Evolutionary conservation across 2,329 filamentous ascomycete species (phyloP).

Genomic region (Aspergillus sp.): DNA sequence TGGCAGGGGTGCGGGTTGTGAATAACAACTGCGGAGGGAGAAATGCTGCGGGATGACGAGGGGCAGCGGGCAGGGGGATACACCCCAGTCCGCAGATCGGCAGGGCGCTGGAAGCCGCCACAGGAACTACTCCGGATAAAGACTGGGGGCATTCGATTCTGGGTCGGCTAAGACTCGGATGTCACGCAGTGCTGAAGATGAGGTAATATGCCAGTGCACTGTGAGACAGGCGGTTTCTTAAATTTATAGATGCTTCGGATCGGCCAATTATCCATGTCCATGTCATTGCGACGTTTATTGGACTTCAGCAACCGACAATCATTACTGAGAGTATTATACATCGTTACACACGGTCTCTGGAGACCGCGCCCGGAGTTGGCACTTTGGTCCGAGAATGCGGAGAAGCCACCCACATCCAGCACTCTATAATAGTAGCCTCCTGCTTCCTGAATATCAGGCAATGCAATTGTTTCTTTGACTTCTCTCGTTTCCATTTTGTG

Average conservation of each 20-base stretch:
- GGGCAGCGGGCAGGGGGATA: background rate
- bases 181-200: background rate
- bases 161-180: constrained; percentile 4
- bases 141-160: background rate
- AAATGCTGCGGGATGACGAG: background rate
- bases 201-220: background rate
- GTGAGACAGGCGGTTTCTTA: background rate
- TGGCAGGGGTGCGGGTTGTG: background rate
- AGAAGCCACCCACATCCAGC: background rate
- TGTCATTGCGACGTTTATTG: background rate
- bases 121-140: background rate
- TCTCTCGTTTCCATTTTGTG: too few species aligned
- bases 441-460: background rate
- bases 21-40: background rate
- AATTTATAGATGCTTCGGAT: background rate
- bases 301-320: background rate
- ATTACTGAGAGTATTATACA: background rate
- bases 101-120: background rate
- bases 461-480: background rate
- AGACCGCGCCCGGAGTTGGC: background rate
- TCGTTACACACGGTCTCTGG: background rate
- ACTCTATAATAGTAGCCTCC: background rate
- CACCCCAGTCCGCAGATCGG: background rate
- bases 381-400: constrained; percentile 2
- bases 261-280: background rate